These are phyloP conservation scores for Beauveria scarabaeidicola DNA, from an alignment of 2,329 filamentous ascomycete genomes.

Conservation along the genomic window DNA sequence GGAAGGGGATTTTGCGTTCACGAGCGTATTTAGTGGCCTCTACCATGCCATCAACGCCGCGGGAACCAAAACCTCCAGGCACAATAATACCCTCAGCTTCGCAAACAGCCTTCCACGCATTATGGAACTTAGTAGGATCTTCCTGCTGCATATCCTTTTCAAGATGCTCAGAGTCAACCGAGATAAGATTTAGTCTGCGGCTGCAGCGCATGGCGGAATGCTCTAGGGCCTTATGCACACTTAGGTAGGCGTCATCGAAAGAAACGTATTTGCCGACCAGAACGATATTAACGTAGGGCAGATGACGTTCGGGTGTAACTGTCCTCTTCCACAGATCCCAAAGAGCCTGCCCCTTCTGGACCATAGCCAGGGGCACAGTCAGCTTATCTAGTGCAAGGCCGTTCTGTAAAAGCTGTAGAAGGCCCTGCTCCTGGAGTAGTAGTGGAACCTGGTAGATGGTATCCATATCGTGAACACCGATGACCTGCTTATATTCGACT, in stretches of 20 bases:
- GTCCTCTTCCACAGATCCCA: conserved; percentile 74
- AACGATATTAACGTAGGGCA: conserved; percentile 65
- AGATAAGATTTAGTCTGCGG: conserved; percentile 70
- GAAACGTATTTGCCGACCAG: conserved; percentile 89
- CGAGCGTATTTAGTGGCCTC: conserved; percentile 79
- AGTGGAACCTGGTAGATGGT: conserved; percentile 93
- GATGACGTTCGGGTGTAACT: conserved; percentile 57
- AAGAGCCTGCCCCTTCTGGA: conserved; percentile 55
- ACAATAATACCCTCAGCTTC: conserved; percentile 53
- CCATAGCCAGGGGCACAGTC: conserved; percentile 41
- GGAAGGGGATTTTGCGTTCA: conserved; percentile 68
- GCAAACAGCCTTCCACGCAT: conserved; percentile 74
- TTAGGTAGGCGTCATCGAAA: conserved; percentile 79
- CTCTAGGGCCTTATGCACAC: conserved; percentile 78
- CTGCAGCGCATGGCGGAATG: conserved; percentile 83
- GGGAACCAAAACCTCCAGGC: conserved; percentile 69
- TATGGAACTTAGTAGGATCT: conserved; percentile 68
- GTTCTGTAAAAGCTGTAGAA: conserved; percentile 58
- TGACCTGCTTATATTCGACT: conserved; percentile 73
- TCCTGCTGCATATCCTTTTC: conserved; percentile 55
- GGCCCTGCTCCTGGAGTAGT: conserved; percentile 74
- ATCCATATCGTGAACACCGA: conserved; percentile 81
- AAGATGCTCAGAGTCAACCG: conserved; percentile 78
- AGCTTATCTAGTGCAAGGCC: conserved; percentile 57
- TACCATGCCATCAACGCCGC: conserved; percentile 88